phyloP scores from a whole-genome alignment of 257 asterid genomes.

The Orobanche coerulescens region DNA sequence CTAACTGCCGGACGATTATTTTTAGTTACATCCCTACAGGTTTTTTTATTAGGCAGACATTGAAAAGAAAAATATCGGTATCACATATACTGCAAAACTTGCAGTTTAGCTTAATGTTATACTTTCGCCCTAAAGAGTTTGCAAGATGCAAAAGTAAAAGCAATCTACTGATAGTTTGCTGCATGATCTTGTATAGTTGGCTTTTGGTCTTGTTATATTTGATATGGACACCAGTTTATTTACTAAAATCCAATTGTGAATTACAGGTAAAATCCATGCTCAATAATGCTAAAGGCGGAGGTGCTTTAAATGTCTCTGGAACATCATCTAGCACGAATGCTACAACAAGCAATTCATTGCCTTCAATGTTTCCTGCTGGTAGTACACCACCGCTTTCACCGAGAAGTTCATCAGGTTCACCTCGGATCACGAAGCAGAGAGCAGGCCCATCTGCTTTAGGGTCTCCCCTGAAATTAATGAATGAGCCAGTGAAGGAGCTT shows the following conservation, averaged over 20 bases:
- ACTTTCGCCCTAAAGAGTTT: slow-evolving; percentile 7
- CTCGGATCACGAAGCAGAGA: slow-evolving; percentile 81
- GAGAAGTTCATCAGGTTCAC: slow-evolving; percentile 92
- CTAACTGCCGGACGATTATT: background rate
- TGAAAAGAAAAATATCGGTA: background rate
- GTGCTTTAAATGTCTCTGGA: slow-evolving; percentile 63
- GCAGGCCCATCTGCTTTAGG: slow-evolving; percentile 75
- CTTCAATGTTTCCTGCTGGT: slow-evolving; percentile 98
- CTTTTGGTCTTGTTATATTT: background rate
- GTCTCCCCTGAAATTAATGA: slow-evolving; percentile 78
- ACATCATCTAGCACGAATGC: slow-evolving; percentile 56
- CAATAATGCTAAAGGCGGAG: slow-evolving; percentile 74
- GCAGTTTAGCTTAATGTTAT: background rate
- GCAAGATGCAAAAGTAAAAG: slow-evolving; percentile 14
- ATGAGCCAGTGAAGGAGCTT: slow-evolving; percentile 79
- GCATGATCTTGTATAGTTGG: slow-evolving; percentile 10
- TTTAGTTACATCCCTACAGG: background rate
- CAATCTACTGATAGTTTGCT: slow-evolving; percentile 19
- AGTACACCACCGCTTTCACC: slow-evolving; percentile 99
- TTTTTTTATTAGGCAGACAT: background rate
- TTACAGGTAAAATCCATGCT: slow-evolving; percentile 82
- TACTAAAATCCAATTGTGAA: slow-evolving; percentile 6
- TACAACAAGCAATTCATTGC: slow-evolving; percentile 61
- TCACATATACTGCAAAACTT: background rate
- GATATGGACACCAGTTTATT: slow-evolving; percentile 6